These are phyloP conservation scores for Rhodotorula babjevae DNA, from an alignment of 768 basidiomycete species.

Conservation along the genomic window DNA sequence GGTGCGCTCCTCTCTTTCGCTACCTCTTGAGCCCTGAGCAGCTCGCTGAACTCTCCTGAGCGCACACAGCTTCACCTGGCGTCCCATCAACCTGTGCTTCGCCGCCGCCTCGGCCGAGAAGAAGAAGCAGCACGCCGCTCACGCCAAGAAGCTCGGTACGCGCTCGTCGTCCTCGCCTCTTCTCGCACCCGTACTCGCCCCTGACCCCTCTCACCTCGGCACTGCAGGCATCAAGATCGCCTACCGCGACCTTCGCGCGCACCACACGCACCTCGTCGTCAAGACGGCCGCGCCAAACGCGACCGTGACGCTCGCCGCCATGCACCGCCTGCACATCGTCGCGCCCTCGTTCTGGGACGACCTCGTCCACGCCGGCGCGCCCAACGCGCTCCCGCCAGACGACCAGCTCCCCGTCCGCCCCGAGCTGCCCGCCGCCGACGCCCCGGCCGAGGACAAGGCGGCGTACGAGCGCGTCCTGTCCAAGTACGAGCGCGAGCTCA, in stretches of 20 bases:
- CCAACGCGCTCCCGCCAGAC: background rate
- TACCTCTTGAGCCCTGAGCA: background rate
- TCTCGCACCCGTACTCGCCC: background rate
- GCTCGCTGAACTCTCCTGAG: too few species aligned
- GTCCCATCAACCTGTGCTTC: constrained; percentile 15
- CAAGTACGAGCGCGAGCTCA: constrained; percentile 9
- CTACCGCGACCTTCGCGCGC: constrained; percentile 2
- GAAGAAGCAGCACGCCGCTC: background rate
- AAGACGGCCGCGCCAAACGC: background rate
- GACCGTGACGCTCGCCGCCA: constrained; percentile 5
- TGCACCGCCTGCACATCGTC: constrained; percentile 1
- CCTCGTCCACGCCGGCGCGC: background rate
- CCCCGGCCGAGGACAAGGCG: background rate
- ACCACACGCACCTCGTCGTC: constrained; percentile 22
- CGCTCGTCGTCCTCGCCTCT: background rate
- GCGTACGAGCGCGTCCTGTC: background rate
- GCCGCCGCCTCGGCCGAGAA: background rate
- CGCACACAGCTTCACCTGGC: constrained; percentile 27
- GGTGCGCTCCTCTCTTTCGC: background rate
- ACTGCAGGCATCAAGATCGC: constrained; percentile 30
- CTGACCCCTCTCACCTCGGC: too few species aligned
- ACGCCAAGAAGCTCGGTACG: background rate
- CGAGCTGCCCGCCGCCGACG: background rate
- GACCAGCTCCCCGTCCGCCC: background rate
- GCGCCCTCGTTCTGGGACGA: background rate